Conservation (phyloP, 345 rosid genomes). For the Erodium maritimum region DNA sequence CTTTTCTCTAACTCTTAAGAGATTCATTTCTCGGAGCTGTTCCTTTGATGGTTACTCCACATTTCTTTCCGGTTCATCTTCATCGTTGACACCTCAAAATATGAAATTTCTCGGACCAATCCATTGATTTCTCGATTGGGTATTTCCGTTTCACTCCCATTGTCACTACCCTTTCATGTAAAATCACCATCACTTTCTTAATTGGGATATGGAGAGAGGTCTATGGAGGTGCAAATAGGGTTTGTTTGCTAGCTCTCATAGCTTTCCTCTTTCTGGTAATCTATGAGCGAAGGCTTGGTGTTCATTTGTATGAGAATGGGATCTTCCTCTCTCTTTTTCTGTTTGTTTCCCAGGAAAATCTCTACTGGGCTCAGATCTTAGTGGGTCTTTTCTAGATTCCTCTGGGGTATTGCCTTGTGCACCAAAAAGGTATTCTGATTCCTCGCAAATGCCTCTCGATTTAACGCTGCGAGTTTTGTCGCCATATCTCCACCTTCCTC, state of each 20-base stretch:
- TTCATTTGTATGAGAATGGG: neutral
- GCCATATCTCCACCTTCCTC: slow-evolving; percentile 20
- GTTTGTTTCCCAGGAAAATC: too few relatives aligned
- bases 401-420: slow-evolving; percentile 4
- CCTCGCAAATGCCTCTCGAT: slow-evolving; percentile 38
- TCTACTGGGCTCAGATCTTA: neutral
- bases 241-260: neutral
- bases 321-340: too few relatives aligned
- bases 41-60: neutral
- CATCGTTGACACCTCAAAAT: neutral
- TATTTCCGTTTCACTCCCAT: too few relatives aligned
- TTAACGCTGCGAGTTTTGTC: slow-evolving; percentile 31
- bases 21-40: slow-evolving; percentile 26
- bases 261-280: neutral
- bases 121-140: slow-evolving; percentile 9
- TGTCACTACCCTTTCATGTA: too few relatives aligned
- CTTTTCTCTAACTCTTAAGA: slow-evolving; percentile 7
- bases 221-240: slow-evolving; percentile 1
- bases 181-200: too few relatives aligned
- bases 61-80: slow-evolving; percentile 17
- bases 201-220: too few relatives aligned
- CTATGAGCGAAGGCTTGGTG: neutral
- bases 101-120: slow-evolving; percentile 6
- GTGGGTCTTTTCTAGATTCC: slow-evolving; percentile 46
- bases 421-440: slow-evolving; percentile 45